Evolutionary conservation across 352 stramenopile genomes (phyloP), one percentile per base, ranked within the genome.

Genomic region (Pythium dissotocum): DNA sequence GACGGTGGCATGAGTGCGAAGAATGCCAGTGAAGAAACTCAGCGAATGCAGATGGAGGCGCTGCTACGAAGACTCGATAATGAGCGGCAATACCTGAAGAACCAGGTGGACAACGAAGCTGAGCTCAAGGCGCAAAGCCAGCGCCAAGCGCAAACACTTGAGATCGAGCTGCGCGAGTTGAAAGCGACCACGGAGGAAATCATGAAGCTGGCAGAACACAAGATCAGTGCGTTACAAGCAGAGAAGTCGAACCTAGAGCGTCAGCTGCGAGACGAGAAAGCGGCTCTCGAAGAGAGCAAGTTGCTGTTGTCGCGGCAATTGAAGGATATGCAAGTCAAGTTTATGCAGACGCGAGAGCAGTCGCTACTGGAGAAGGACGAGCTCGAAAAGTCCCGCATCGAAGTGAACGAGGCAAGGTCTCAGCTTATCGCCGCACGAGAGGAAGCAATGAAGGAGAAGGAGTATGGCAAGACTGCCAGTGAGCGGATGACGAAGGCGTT

Each of bases 71-170:
- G 85, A 2, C 80, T 95, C 1, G 86, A 91, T 49, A 93, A 95
- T 42, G 85, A 95, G 49, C 79, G 87, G 1, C 83, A 92, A 49
- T 95, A 95, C 53, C 61, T 95, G 32, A 93, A 93, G 63, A 92
- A 80, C 40, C 87, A 93, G 59, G 68, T 92, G 6, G 78, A 89
- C 51, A 73, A 69, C 8, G 83, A 88, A 38, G 70, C 80, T 32
- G 77, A 87, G 48, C 64, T 76, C 63, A 85, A 83, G 58, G 67
- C 79, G 24, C 77, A 76, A 16, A 75, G 58, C 46, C 78, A 87
- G 40, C 68, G 69, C 21, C 76, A 86, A 49, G 77, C 79, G 1
- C 46, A 65, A 0, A 63, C 35, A n/a, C 73, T 91, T 2, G 64
- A 88, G 51, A 70, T 74, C 26, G 78, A 90, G 56, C 33, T 90